These are phyloP conservation scores for Solanum chmielewskii DNA, from an alignment of 257 asterid species.

Conservation along the genomic window DNA sequence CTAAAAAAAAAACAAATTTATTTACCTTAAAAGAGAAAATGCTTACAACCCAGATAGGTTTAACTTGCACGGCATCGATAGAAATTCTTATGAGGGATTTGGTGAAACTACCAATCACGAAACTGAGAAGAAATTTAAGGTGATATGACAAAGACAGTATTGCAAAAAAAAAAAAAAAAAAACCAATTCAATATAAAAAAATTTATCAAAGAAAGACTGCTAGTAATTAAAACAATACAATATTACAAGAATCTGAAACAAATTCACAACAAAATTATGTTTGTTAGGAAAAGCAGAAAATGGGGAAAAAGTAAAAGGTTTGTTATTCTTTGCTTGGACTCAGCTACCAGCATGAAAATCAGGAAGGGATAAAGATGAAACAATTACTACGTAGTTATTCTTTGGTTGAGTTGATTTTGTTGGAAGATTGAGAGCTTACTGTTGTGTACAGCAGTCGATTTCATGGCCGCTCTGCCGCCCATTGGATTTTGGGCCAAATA, in stretches of 20 bases:
- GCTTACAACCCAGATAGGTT: constrained; percentile 1
- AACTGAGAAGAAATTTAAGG: constrained; percentile 2
- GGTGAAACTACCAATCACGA: neutral
- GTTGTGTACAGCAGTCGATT: neutral
- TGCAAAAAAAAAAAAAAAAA: neutral
- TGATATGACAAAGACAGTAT: constrained; percentile 21
- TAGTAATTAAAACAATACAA: neutral
- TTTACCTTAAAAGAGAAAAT: constrained; percentile 16
- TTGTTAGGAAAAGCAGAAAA: neutral
- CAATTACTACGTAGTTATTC: too few relatives aligned
- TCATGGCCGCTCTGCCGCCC: neutral
- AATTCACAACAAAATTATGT: neutral
- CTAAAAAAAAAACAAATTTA: neutral
- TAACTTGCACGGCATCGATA: constrained; percentile 5
- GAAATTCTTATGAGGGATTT: neutral
- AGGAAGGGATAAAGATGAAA: neutral
- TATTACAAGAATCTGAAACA: neutral
- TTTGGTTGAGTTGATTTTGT: neutral
- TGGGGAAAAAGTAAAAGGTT: neutral
- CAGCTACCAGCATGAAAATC: neutral
- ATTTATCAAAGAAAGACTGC: neutral
- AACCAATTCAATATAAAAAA: neutral
- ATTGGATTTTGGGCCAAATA: neutral
- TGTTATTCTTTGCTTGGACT: constrained; percentile 10
- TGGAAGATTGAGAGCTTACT: neutral